These are phyloP conservation scores for Poa annua DNA, from an alignment of 176 grass and related monocot genomes.

Conservation along the genomic window DNA sequence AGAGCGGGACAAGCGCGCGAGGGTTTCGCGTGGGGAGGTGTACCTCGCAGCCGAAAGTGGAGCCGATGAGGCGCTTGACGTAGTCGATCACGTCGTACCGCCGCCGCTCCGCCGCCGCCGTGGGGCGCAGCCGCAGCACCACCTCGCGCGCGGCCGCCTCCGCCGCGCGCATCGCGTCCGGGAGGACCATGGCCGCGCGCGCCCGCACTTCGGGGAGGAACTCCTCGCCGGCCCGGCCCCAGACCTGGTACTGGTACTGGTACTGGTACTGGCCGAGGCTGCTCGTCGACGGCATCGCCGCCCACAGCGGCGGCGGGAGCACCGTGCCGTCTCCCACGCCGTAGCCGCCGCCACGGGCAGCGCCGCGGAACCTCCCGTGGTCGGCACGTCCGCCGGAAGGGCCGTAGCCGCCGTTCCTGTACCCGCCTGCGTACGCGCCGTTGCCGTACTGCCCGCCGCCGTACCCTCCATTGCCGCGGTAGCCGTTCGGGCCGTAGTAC, in stretches of 20 bases:
- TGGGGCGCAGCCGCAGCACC: constrained; percentile 61
- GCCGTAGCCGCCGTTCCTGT: background rate
- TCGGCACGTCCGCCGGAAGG: background rate
- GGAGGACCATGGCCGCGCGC: background rate
- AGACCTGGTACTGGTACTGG: background rate
- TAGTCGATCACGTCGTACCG: constrained; percentile 56
- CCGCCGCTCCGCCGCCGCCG: constrained; percentile 58
- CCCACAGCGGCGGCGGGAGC: background rate
- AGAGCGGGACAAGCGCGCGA: constrained; percentile 13
- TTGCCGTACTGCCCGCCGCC: background rate
- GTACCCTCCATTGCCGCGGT: background rate
- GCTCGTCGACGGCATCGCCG: background rate
- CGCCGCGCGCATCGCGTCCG: constrained; percentile 38
- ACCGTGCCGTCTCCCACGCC: background rate
- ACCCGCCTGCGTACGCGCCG: background rate
- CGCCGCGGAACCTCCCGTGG: background rate
- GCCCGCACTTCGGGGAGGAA: constrained; percentile 16
- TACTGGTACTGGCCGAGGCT: background rate
- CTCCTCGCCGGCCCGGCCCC: background rate
- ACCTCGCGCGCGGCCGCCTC: constrained; percentile 59
- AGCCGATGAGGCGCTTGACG: constrained; percentile 54
- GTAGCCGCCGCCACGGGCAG: background rate
- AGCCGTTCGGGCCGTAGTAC: background rate
- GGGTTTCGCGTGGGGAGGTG: background rate
- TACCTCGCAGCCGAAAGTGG: constrained; percentile 64